Conservation (phyloP, 2,329 filamentous ascomycete genomes). For the Verticillium klebahnii region DNA sequence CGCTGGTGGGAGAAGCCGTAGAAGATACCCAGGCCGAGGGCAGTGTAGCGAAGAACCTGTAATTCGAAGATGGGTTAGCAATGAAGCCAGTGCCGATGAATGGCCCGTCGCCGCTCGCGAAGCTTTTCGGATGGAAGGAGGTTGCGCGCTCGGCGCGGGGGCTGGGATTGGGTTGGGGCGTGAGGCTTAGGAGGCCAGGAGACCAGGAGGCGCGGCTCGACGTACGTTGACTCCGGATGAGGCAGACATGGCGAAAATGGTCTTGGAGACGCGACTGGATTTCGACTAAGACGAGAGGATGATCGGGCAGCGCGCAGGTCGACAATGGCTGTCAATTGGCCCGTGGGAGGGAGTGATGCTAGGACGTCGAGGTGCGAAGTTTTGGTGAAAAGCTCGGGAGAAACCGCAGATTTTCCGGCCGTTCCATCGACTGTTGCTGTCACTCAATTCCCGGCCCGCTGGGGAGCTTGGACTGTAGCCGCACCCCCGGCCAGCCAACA, state of each 20-base stretch:
- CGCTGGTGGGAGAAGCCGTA: constrained; percentile 96
- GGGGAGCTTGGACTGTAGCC: constrained; percentile 26
- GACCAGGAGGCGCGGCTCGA: constrained; percentile 24
- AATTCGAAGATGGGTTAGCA: background rate
- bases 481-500: background rate
- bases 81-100: background rate
- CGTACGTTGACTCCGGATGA: constrained; percentile 63
- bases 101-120: background rate
- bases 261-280: constrained; percentile 37
- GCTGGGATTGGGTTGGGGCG: background rate
- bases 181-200: constrained; percentile 6
- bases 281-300: constrained; percentile 28
- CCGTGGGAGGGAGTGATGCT: constrained; percentile 30
- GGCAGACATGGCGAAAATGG: constrained; percentile 53
- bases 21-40: constrained; percentile 84
- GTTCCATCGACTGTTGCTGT: background rate
- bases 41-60: constrained; percentile 95
- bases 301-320: constrained; percentile 27
- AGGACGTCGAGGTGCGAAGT: constrained; percentile 30
- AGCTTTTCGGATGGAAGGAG: background rate
- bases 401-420: constrained; percentile 41
- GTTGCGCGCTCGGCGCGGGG: constrained; percentile 1
- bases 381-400: constrained; percentile 38
- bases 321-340: constrained; percentile 41
- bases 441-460: constrained; percentile 2